A percentile compares a stretch with the other conserved stretches of the same genome.
These are phyloP conservation scores for Skeletonema costatum DNA, from an alignment of 108 stramenopile species.

Conservation along the genomic window DNA sequence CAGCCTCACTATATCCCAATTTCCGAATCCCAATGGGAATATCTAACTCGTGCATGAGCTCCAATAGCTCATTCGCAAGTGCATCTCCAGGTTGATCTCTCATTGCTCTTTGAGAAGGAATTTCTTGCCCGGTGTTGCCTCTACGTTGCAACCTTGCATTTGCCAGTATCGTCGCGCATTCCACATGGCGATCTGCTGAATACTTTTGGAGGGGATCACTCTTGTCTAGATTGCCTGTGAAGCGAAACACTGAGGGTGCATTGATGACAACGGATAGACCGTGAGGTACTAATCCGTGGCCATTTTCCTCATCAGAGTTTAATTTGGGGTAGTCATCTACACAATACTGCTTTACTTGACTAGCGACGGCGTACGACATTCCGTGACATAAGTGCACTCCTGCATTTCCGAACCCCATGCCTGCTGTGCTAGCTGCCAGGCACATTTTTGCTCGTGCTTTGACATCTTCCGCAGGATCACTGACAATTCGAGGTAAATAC, in stretches of 20 bases:
- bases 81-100: slow-evolving; percentile 37
- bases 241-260: slow-evolving; percentile 55
- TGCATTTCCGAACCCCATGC: slow-evolving; percentile 68
- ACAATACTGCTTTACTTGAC: slow-evolving; percentile 36
- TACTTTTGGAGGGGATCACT: slow-evolving; percentile 20
- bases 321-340: slow-evolving; percentile 32
- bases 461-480: slow-evolving; percentile 35
- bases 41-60: slow-evolving; percentile 39
- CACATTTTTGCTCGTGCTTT: slow-evolving; percentile 61
- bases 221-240: slow-evolving; percentile 31
- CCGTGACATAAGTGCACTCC: slow-evolving; percentile 66
- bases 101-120: slow-evolving; percentile 12
- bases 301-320: slow-evolving; percentile 1
- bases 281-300: slow-evolving; percentile 48
- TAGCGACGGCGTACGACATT: slow-evolving; percentile 60
- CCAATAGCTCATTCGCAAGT: slow-evolving; percentile 50
- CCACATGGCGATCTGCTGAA: slow-evolving; percentile 46
- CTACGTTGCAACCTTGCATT: slow-evolving; percentile 16
- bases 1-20: slow-evolving; percentile 44
- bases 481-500: slow-evolving; percentile 37
- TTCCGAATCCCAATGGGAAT: slow-evolving; percentile 48
- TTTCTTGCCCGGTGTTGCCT: background rate
- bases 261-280: slow-evolving; percentile 51
- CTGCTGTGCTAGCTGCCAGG: slow-evolving; percentile 58
- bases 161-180: slow-evolving; percentile 49